Percentiles rank a stretch among this genome's conserved stretches.
phyloP scores from a whole-genome alignment of 768 basidiomycete genomes.

The Tricholoma sp. region DNA sequence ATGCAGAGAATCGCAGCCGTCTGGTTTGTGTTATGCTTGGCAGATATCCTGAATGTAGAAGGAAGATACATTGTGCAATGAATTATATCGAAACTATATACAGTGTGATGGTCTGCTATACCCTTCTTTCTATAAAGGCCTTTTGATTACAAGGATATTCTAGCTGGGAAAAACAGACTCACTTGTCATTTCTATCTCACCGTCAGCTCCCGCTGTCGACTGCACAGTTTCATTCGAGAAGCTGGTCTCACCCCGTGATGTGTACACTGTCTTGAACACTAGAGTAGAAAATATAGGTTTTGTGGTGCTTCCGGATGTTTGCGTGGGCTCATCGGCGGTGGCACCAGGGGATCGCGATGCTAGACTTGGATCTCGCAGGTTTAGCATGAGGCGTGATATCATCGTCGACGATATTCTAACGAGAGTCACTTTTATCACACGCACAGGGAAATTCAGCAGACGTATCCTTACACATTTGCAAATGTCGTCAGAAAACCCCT shows the following conservation, averaged over 20 bases:
- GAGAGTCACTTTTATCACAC: neutral
- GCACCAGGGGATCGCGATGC: neutral
- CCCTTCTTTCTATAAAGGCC: neutral
- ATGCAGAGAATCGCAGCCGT: no score
- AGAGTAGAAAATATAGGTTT: slow-evolving; percentile 14
- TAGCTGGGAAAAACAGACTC: neutral
- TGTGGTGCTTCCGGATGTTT: neutral
- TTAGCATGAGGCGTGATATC: slow-evolving; percentile 28
- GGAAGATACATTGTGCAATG: neutral
- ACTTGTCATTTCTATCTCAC: neutral
- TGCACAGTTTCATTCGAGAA: neutral
- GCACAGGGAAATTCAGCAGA: neutral
- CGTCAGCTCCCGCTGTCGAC: neutral
- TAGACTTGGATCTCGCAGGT: slow-evolving; percentile 25
- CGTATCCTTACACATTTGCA: slow-evolving; percentile 16
- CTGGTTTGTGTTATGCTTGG: no score
- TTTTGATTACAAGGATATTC: neutral
- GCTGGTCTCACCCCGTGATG: neutral
- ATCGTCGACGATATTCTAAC: slow-evolving; percentile 24
- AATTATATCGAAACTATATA: neutral
- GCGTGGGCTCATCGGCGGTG: neutral
- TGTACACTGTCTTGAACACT: slow-evolving; percentile 10
- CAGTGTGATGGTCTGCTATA: neutral
- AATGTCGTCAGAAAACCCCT: slow-evolving; percentile 18
- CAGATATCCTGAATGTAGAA: neutral